Percentiles rank a stretch among this genome's conserved stretches.
Evolutionary conservation across 139 green algal genomes (phyloP).

Genomic region (Ulvella scutata): DNA sequence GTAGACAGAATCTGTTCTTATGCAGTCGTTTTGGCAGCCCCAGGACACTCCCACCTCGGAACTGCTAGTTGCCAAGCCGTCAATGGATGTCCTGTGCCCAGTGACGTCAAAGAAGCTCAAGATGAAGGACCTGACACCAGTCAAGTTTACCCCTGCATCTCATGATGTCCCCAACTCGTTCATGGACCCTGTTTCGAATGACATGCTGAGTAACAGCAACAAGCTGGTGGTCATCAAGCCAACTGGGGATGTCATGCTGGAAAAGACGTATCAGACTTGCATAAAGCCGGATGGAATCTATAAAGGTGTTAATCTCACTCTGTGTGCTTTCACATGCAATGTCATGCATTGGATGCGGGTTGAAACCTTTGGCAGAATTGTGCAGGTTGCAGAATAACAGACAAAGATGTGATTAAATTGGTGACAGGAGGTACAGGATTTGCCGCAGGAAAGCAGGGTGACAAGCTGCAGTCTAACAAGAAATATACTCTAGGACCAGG

Average conservation of each 20-base stretch:
- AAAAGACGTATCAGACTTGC: slow-evolving; percentile 60
- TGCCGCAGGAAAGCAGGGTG: slow-evolving; percentile 44
- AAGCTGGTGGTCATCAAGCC: slow-evolving; percentile 64
- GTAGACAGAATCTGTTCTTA: too few relatives aligned
- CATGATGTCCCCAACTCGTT: slow-evolving; percentile 28
- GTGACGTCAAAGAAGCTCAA: slow-evolving; percentile 61
- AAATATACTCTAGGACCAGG: slow-evolving; percentile 45
- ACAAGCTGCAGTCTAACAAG: slow-evolving; percentile 27
- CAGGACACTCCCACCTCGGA: slow-evolving; percentile 28
- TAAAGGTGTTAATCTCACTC: slow-evolving; percentile 22
- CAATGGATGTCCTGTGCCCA: slow-evolving; percentile 57
- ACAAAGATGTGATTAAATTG: slow-evolving; percentile 61
- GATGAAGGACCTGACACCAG: slow-evolving; percentile 49
- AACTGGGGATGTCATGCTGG: slow-evolving; percentile 62
- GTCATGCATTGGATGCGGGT: background rate
- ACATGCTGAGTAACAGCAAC: slow-evolving; percentile 67
- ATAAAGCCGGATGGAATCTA: slow-evolving; percentile 63
- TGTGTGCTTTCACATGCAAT: too few relatives aligned
- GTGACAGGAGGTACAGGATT: slow-evolving; percentile 63
- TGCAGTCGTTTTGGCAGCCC: slow-evolving; percentile 68
- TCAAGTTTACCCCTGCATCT: slow-evolving; percentile 48
- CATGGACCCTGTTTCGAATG: slow-evolving; percentile 76
- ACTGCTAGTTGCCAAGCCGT: slow-evolving; percentile 43
- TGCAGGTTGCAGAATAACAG: slow-evolving; percentile 10
- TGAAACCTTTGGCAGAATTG: background rate